Evolutionary conservation across 2,329 filamentous ascomycete genomes (phyloP), one percentile per base, ranked within the genome.

Genomic region (Cryphonectria parasitica): DNA sequence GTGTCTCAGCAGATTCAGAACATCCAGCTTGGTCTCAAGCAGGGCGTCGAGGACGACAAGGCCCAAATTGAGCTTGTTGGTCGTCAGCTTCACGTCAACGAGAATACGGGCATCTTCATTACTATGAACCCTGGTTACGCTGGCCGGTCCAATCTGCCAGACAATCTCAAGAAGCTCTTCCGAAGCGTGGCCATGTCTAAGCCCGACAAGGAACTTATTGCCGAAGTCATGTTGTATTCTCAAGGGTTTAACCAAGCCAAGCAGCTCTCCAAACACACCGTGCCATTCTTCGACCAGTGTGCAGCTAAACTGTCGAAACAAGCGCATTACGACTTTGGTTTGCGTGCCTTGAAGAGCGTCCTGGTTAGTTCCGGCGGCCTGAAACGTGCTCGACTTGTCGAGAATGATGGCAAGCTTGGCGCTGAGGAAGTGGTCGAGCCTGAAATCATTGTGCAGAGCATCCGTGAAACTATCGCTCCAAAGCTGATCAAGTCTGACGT

Each of bases 51-150:
- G 69, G 93, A 98, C 76, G 89, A 92, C 8, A 94, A 93, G 79
- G 86, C 94, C 1, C 92, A 98, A 78, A 98, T 99, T 75, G 96
- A 99, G 80, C 86, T 99, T 28, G 92, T 98, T 68, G 95, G 95
- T 64, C 92, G 96, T 69, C 94, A 97, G 75, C 87, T 99, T 64
- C 89, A 87, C 73, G 96, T 99, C 75, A 97, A 97, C 77, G 87
- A 88, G 72, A 97, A 98, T 79, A 98, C 97, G 66, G 96, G 96
- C 76, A 96, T 99, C 79, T 99, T 99, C 85, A 99, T 99, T 80
- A 99, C 96, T 54, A 99, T 99, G 97, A 99, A 99, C 81, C 96
- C 96, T 80, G 96, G 96, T 67, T 99, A 99, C 82, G 96, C 96
- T 67, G 96, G 96, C 70, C 93, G 96, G 82, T 99, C 96, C 65